Percentiles rank a stretch among this genome's conserved stretches.
phyloP scores from a whole-genome alignment of 495 filamentous ascomycete genomes.

The Hypoxylon subgilvum region DNA sequence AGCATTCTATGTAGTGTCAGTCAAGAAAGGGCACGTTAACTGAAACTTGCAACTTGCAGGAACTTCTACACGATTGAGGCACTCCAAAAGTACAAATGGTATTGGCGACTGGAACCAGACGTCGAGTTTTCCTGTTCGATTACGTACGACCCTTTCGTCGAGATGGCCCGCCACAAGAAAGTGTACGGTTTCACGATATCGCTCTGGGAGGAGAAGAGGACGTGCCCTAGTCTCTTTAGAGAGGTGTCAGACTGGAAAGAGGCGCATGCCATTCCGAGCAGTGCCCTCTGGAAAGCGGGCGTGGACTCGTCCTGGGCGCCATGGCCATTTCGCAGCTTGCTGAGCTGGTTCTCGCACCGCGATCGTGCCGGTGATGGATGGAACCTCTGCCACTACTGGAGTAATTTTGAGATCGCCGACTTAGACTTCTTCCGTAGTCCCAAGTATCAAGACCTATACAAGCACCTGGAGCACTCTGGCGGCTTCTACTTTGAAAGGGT shows the following conservation, averaged over 20 bases:
- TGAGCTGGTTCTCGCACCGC: constrained; percentile 48
- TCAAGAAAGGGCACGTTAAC: constrained; percentile 1
- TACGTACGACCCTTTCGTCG: constrained; percentile 62
- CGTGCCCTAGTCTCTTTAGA: constrained; percentile 58
- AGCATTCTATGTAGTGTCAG: constrained; percentile 3
- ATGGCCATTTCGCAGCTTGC: constrained; percentile 46
- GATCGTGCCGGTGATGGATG: constrained; percentile 50
- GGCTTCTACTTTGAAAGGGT: constrained; percentile 62
- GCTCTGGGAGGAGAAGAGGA: constrained; percentile 56
- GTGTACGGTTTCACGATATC: constrained; percentile 60
- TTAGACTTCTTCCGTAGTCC: constrained; percentile 59
- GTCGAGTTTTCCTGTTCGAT: constrained; percentile 60
- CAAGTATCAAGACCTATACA: constrained; percentile 57
- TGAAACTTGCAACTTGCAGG: constrained; percentile 46
- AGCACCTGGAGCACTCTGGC: constrained; percentile 53
- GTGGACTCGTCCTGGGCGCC: constrained; percentile 48
- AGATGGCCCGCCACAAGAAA: constrained; percentile 59
- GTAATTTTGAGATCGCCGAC: constrained; percentile 63
- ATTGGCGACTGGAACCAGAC: constrained; percentile 62
- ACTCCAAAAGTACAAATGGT: constrained; percentile 56
- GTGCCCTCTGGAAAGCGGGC: constrained; percentile 49
- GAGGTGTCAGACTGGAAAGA: constrained; percentile 53
- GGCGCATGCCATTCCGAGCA: constrained; percentile 38
- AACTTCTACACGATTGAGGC: constrained; percentile 62
- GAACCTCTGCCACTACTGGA: constrained; percentile 65